Base-by-base conservation (phyloP, 192 early-diverging fungal species). In the Bifiguratus adelaidae region DNA sequence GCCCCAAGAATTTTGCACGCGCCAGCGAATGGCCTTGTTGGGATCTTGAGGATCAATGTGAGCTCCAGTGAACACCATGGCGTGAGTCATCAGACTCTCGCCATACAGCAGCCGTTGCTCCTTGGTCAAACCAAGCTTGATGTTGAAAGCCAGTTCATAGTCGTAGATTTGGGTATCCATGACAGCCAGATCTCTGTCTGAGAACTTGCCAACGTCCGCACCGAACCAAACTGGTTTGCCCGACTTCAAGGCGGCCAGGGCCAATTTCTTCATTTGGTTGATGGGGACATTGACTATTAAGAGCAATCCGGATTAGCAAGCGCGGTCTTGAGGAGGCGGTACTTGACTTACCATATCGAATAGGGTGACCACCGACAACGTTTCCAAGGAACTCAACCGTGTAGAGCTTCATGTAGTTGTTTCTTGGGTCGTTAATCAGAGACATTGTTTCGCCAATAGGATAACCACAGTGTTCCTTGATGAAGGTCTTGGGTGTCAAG, bases 1-100 rank as follows among this genome's bases (percentile, higher is more conserved):
- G 36, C 84, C 80, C 80, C 80, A 68, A 25, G 66, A 70, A 67
- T 88, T 85, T 48, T 88, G 81, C 33, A 85, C 75, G 8, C 83
- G 53, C 85, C 85, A 88, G 33, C 85, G 76, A 44, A 84, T 58
- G 24, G 76, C 67, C 47, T 76, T 65, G 41, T 58, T 81, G 42
- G 70, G 51, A 55, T 77, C 76, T n/a, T n/a, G n/a, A n/a, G n/a
- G n/a, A 44, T 74, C 69, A 33, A 78, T 30, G 51, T 88, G 83
- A 13, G 84, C 83, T 36, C 83, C 85, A 0, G 81, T 84, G 50
- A 85, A 79, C 11, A 83, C 71, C 85, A 88, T 88, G 7, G 83
- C 83, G 37, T 88, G 85, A 7, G 85, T 88, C 81, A 88, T 88
- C 46, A 71, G 23, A 44, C 74, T 78, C 44, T 88, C 83, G 37